Evolutionary conservation across 1,284 basidiomycete species (phyloP).

Genomic region (Exobasidium cylindrosporum): DNA sequence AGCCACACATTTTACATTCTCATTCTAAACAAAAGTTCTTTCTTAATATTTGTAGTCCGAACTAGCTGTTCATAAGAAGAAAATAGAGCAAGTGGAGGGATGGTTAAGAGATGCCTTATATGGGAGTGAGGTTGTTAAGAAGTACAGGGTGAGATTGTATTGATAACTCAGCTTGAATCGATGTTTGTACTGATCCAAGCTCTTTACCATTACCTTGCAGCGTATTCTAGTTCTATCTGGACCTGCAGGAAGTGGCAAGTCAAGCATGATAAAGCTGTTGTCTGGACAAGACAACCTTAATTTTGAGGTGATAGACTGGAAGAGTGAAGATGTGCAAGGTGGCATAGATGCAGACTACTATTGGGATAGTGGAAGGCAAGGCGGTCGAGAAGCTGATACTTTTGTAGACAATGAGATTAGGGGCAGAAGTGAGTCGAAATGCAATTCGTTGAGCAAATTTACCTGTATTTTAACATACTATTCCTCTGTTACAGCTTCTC

Average conservation of each 20-base stretch:
- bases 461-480: too few species aligned
- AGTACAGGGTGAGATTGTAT: constrained; percentile 62
- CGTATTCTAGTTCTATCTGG: constrained; percentile 81
- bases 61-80: constrained; percentile 81
- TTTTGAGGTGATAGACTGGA: constrained; percentile 83
- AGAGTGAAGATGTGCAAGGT: constrained; percentile 58
- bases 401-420: too few species aligned
- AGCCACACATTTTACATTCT: too few species aligned
- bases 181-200: neutral
- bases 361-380: constrained; percentile 5
- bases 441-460: too few species aligned
- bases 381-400: neutral
- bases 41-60: too few species aligned
- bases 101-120: constrained; percentile 84
- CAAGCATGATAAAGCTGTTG: constrained; percentile 74
- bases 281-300: constrained; percentile 65
- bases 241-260: constrained; percentile 86
- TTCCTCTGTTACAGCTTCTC: too few species aligned
- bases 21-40: too few species aligned
- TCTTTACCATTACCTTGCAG: constrained; percentile 9
- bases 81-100: constrained; percentile 76
- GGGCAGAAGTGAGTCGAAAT: too few species aligned
- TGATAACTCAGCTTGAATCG: neutral
- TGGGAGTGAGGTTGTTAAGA: constrained; percentile 64
- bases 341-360: neutral